Conservation (phyloP, 1,284 basidiomycete species). For the Microbotryomycetes sp. region DNA sequence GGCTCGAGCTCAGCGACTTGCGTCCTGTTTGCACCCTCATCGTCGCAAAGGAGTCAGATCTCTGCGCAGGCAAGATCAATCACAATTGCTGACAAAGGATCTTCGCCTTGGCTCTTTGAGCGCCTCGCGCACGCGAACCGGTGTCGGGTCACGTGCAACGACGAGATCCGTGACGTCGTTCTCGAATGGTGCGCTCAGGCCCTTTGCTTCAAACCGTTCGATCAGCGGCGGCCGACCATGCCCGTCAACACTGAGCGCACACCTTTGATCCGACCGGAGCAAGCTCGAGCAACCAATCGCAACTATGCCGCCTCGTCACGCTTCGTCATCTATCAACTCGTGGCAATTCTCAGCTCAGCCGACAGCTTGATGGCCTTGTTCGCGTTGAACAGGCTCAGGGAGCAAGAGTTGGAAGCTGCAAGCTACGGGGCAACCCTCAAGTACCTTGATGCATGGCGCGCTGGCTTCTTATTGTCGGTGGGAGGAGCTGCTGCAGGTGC, state of each 20-base stretch:
- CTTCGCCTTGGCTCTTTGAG: no score
- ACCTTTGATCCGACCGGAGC: neutral
- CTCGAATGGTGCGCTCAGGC: no score
- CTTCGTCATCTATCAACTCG: neutral
- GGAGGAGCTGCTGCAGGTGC: neutral
- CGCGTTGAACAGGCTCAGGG: conserved; percentile 3
- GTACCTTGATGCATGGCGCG: neutral
- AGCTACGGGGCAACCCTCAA: neutral
- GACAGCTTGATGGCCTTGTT: conserved; percentile 28
- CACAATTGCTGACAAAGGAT: no score
- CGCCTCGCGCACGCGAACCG: no score
- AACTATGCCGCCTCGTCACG: neutral
- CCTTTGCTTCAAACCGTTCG: no score
- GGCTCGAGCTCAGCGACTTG: no score
- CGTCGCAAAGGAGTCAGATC: no score
- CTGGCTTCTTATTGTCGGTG: neutral
- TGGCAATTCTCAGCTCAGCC: conserved; percentile 33
- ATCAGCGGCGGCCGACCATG: no score
- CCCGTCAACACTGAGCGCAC: neutral
- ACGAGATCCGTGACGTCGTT: no score
- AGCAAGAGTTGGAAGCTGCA: neutral
- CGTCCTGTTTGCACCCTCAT: no score
- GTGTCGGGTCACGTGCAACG: no score
- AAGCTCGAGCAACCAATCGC: neutral
- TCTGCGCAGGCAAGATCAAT: no score